Conservation (phyloP, 1,284 basidiomycete species). For the Papiliotrema flavescens region DNA sequence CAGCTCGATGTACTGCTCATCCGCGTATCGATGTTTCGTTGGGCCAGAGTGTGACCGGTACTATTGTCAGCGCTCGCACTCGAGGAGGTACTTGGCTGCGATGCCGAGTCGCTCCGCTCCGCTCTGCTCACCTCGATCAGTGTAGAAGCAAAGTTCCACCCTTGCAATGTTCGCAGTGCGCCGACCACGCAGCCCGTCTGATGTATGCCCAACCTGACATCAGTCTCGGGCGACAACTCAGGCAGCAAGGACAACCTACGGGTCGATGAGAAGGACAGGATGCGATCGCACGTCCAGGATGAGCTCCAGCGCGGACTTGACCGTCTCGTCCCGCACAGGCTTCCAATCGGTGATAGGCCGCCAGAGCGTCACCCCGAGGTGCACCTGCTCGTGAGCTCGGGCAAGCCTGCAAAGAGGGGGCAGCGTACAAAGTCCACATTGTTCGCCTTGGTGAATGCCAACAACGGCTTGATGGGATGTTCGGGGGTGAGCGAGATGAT, state of each 20-base stretch:
- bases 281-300: conserved; percentile 37
- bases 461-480: conserved; percentile 38
- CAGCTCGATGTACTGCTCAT: conserved; percentile 49
- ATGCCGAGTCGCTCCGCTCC: background rate
- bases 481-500: conserved; percentile 45
- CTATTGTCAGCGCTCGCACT: conserved; percentile 13
- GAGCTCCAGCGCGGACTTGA: conserved; percentile 44
- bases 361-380: conserved; percentile 42
- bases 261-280: conserved; percentile 43
- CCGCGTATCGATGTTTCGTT: conserved; percentile 43
- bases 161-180: conserved; percentile 40
- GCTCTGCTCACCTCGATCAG: conserved; percentile 36
- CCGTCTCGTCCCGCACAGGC: conserved; percentile 43
- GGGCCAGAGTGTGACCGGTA: conserved; percentile 45
- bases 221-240: background rate
- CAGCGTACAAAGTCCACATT: conserved; percentile 40
- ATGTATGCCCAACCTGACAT: conserved; percentile 42
- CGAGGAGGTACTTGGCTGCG: too few relatives aligned
- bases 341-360: conserved; percentile 41
- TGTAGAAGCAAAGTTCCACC: conserved; percentile 47
- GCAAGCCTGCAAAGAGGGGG: background rate
- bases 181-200: conserved; percentile 46
- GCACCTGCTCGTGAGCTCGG: conserved; percentile 24
- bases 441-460: conserved; percentile 21
- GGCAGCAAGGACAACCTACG: conserved; percentile 25